Evolutionary conservation across 1,139 yeast species (phyloP), one percentile per base, ranked within the genome.

Genomic region (Sugiyamaella japonica): DNA sequence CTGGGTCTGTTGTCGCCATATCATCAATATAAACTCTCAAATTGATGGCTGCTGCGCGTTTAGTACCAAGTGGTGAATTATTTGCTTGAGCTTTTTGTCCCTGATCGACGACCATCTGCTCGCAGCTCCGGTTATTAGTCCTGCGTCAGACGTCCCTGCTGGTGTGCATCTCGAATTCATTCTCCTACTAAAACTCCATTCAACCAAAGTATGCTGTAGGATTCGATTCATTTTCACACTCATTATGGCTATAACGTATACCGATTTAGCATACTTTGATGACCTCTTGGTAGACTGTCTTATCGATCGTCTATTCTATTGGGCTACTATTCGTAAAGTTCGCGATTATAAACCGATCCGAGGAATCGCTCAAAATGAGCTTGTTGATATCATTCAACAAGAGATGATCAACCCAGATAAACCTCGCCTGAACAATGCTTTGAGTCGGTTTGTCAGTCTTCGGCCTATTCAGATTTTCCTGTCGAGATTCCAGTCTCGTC

Each of bases 181-280:
- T 20, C 25, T 20, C 25, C 3, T 20, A 3, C 25, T 20, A 20
- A 20, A 20, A n/a, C n/a, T 6, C 25, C 25, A 20, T 20, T 20
- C 25, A 20, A 20, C 25, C 25, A 3, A 20, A 20, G 31, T 7
- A 25, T 40, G 32, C 29, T 40, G 25, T 40, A 23, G 20, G 12
- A n/a, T 12, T 15, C 13, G 15, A 17, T 39, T 15, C 2, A 2
- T 41, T n/a, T 42, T 28, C 20, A 20, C 47, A 6, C 23, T 20
- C 36, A 34, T 48, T 31, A 48, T 48, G 51, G 41, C 39, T 51
- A 51, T 63, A 28, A 59, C 66, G 7, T 63, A 63, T 52, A 57
- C 61, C 34, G 70, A 81, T 72, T 77, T 80, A 70, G 84, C 86
- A 56, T 79, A 77, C 65, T 78, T 82, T 65, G 78, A 74, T 62